Conservation (phyloP, 495 filamentous ascomycete species). For the Penicillium psychrofluorescens region DNA sequence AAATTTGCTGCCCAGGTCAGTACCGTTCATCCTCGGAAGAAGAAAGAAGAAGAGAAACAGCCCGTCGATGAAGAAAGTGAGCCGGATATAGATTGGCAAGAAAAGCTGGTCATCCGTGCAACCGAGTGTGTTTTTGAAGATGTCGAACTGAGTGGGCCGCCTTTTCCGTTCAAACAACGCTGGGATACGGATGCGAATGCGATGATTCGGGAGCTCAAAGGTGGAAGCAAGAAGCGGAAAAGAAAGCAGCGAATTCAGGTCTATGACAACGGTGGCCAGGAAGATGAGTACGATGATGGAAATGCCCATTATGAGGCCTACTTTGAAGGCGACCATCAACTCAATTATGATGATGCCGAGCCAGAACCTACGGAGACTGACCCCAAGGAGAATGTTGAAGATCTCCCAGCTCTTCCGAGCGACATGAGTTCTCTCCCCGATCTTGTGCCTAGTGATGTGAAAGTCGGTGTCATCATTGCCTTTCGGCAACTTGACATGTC, state of each 20-base stretch:
- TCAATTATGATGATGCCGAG: constrained; percentile 46
- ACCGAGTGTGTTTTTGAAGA: constrained; percentile 76
- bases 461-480: constrained; percentile 62
- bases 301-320: constrained; percentile 7
- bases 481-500: constrained; percentile 75
- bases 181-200: constrained; percentile 74
- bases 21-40: constrained; percentile 12
- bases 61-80: constrained; percentile 16
- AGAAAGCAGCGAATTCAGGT: constrained; percentile 46
- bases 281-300: constrained; percentile 18
- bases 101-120: constrained; percentile 63
- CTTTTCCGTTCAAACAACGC: constrained; percentile 83
- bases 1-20: constrained; percentile 39
- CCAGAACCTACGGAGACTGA: constrained; percentile 10
- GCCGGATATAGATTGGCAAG: constrained; percentile 53
- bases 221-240: constrained; percentile 47
- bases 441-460: constrained; percentile 46
- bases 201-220: constrained; percentile 29
- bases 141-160: constrained; percentile 67
- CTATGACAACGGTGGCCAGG: constrained; percentile 30
- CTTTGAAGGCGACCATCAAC: constrained; percentile 25
- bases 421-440: constrained; percentile 50
- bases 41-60: constrained; percentile 8
- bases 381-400: constrained; percentile 23
- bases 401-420: constrained; percentile 61